Evolutionary conservation across 139 green algal genomes (phyloP).

Genomic region (Volvox africanus): DNA sequence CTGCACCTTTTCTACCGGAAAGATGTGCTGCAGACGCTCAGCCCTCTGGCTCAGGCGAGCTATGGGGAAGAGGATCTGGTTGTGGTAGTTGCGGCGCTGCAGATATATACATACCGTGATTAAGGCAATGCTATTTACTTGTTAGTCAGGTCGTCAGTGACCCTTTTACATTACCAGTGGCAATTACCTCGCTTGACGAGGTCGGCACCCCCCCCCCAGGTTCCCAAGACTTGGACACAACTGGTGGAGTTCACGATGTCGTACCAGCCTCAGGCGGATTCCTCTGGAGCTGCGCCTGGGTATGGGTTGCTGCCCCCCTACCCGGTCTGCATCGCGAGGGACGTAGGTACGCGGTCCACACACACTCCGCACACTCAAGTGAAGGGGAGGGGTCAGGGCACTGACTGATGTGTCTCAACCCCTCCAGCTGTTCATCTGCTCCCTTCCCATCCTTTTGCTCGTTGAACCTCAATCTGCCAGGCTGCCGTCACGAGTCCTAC

Average conservation of each 20-base stretch:
- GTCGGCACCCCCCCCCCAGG: background rate
- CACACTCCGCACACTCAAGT: no score
- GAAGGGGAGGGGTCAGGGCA: no score
- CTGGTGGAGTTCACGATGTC: background rate
- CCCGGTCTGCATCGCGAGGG: background rate
- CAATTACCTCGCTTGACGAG: background rate
- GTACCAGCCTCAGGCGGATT: background rate
- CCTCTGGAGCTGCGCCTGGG: background rate
- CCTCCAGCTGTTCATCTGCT: no score
- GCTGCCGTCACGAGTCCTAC: background rate
- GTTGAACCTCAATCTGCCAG: background rate
- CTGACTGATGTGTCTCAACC: no score
- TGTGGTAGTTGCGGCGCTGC: no score
- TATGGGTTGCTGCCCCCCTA: conserved; percentile 1
- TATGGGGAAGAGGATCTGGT: no score
- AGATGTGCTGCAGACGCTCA: background rate
- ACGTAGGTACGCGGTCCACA: background rate
- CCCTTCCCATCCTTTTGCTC: no score
- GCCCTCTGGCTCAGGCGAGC: background rate
- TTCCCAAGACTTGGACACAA: conserved; percentile 15
- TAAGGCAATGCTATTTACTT: no score
- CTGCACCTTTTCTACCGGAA: background rate
- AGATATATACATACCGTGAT: no score
- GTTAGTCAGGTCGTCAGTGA: no score
- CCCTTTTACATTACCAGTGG: no score